These are phyloP conservation scores for Colletotrichum sp. DNA, from an alignment of 2,329 filamentous ascomycete genomes.

Conservation along the genomic window DNA sequence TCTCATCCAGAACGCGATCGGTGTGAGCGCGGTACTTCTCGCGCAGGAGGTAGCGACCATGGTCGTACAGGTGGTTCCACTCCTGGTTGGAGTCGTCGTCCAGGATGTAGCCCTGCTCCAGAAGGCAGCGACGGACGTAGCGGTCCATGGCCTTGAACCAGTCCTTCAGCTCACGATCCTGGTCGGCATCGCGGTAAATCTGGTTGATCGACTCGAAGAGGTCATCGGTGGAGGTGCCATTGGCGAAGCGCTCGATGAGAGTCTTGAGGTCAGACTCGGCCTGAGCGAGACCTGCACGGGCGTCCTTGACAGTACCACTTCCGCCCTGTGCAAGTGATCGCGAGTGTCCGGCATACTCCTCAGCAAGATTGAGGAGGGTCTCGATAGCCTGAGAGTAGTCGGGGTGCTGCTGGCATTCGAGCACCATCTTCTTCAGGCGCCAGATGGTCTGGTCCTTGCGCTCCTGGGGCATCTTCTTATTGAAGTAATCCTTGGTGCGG, in stretches of 20 bases:
- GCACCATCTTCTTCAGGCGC: conserved; percentile 95
- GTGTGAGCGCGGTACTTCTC: conserved; percentile 88
- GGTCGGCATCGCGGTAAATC: conserved; percentile 87
- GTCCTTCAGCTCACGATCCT: conserved; percentile 81
- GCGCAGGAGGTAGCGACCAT: conserved; percentile 84
- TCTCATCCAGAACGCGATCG: conserved; percentile 84
- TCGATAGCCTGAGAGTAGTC: conserved; percentile 94
- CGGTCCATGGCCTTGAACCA: conserved; percentile 85
- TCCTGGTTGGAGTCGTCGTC: conserved; percentile 79
- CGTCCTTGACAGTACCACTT: conserved; percentile 73
- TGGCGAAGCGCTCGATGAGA: conserved; percentile 93
- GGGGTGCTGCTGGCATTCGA: conserved; percentile 93
- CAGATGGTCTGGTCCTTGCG: conserved; percentile 91
- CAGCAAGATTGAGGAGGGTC: conserved; percentile 82
- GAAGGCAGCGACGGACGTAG: conserved; percentile 82
- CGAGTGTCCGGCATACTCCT: conserved; percentile 82
- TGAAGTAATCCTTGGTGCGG: conserved; percentile 75
- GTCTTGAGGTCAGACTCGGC: conserved; percentile 86
- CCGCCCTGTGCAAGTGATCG: conserved; percentile 69
- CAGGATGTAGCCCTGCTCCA: conserved; percentile 91
- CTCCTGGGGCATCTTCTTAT: conserved; percentile 88
- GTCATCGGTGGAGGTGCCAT: conserved; percentile 87
- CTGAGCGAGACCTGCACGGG: conserved; percentile 68
- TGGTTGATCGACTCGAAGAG: conserved; percentile 84
- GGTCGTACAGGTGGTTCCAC: conserved; percentile 86